Evolutionary conservation across 2,329 filamentous ascomycete genomes (phyloP), one percentile per base, ranked within the genome.

Genomic region (Penicillium corylophilum): DNA sequence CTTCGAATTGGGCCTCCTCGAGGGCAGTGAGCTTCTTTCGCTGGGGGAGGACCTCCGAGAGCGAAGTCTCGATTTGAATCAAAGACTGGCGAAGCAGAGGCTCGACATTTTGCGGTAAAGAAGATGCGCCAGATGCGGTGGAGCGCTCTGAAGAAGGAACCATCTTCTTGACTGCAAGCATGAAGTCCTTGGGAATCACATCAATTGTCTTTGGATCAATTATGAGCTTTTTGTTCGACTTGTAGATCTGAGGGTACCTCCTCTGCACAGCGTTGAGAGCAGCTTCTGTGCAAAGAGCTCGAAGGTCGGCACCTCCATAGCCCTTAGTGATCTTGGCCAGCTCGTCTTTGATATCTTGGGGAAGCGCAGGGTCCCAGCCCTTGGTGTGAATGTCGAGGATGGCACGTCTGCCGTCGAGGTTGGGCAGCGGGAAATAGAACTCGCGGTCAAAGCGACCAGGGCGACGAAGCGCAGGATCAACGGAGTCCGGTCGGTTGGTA

Each of bases 351-450:
- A 97, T 95, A 2, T 79, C 74, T 12, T 85, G 79, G 22, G 88
- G 81, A 23, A 99, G 78, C 1, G 83, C 79, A 10, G 85, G 85
- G 18, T 92, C 89, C 94, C 94, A 99, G 56, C 90, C 90, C 67
- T 88, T 88, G 6, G 94, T 99, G 69, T 99, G 91, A 53, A 99
- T 99, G 57, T 96, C 87, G 53, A 99, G 81, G 63, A 99, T 99
- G 4, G 90, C 82, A 57, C 88, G 87, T 55, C 94, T 85, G 20
- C 85, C 91, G 35, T 88, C 84, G 4, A 86, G 79, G 61, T 93
- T 89, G 0, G 94, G 94, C 28, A 99, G 78, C 1, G 94, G 92
- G 67, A 99, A 99, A 75, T 97, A 97, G 65, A 99, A 99, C 71
- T 99, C 95, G 70, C 94, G 82, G 69, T 99, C 94, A 66, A 99